Conservation (phyloP, 2,329 filamentous ascomycete genomes). For the Aspergillus aculeatinus region DNA sequence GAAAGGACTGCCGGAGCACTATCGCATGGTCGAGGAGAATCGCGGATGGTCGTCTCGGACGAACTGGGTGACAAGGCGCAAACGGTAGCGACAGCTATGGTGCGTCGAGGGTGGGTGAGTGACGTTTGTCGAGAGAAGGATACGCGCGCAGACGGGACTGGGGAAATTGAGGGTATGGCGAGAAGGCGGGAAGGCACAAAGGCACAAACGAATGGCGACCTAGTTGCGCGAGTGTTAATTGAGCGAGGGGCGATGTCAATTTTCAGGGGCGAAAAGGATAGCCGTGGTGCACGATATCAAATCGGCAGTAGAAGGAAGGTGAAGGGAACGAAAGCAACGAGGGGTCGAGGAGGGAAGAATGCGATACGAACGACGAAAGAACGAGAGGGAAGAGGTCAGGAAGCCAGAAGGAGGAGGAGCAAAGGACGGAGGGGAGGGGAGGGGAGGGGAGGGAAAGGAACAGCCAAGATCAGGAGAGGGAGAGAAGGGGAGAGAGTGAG, state of each 20-base stretch:
- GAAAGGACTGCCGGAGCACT: slow-evolving; percentile 38
- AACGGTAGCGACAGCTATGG: neutral
- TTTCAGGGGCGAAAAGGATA: slow-evolving; percentile 17
- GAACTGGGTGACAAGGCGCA: slow-evolving; percentile 7
- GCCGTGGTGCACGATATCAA: slow-evolving; percentile 25
- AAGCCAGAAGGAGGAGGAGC: slow-evolving; percentile 7
- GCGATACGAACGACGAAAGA: neutral
- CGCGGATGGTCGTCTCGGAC: slow-evolving; percentile 8
- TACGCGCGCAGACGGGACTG: neutral
- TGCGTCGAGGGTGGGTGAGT: neutral
- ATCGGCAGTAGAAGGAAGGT: slow-evolving; percentile 14
- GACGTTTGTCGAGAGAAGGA: slow-evolving; percentile 7
- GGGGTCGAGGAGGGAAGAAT: neutral
- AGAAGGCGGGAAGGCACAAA: slow-evolving; percentile 1
- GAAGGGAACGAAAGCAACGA: slow-evolving; percentile 2
- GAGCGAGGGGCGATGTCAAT: slow-evolving; percentile 3
- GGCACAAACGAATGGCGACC: slow-evolving; percentile 18
- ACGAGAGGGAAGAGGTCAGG: neutral
- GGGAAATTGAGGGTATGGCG: slow-evolving; percentile 4
- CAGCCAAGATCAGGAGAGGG: slow-evolving; percentile 10
- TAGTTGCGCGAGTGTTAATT: slow-evolving; percentile 17
- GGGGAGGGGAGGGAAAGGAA: slow-evolving; percentile 1
- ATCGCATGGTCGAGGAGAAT: slow-evolving; percentile 30
- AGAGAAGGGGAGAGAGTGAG: slow-evolving; percentile 1
- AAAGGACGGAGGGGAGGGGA: neutral